Base-by-base conservation (phyloP, 1,139 yeast species). In the Suhomyces bokatorum region DNA sequence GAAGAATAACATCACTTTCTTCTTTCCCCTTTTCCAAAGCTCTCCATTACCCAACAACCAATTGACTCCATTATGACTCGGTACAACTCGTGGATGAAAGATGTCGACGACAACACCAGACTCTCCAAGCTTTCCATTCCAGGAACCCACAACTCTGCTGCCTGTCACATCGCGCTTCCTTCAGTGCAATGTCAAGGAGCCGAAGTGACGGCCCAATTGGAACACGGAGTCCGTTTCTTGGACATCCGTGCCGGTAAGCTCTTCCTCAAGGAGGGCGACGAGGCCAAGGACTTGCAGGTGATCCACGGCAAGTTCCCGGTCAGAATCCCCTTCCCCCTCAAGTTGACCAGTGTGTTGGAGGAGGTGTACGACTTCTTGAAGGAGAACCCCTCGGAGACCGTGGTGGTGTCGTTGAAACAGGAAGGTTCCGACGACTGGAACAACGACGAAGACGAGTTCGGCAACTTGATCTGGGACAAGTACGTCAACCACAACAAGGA, bases 81-180 rank as follows among this genome's bases (percentile, higher is more conserved):
- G 47, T 72, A 69, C 55, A 62, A 62, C 52, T 47, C 67, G 40
- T 86, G 95, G 95, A 67, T 82, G 69, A 62, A 65, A 35, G 72
- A 75, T 12, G 59, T 85, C 46, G 65, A 70, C 47, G 87, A 83
- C 61, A 70, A 81, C 61, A 69, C 75, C 34, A 59, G 60, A 32
- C 51, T 86, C 40, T 71, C 85, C 7, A 67, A 75, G 51, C 70
- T 87, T 46, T 73, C 91, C 0, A 72, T 86, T 46, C 90, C 95
- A 6, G 95, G 95, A 13, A 85, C 95, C 14, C 95, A 87, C 68
- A 86, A 86, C 59, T 75, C 88, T 28, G 89, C 87, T 11, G 93
- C 95, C 10, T 80, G 79, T 56, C 83, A 84, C 62, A 68, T 78
- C n/a, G 85, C 93, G 1, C 70, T 85, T 42, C 93, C 93, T 16